Conservation (phyloP, 352 stramenopile genomes). For the Globisporangium carolinianum region DNA sequence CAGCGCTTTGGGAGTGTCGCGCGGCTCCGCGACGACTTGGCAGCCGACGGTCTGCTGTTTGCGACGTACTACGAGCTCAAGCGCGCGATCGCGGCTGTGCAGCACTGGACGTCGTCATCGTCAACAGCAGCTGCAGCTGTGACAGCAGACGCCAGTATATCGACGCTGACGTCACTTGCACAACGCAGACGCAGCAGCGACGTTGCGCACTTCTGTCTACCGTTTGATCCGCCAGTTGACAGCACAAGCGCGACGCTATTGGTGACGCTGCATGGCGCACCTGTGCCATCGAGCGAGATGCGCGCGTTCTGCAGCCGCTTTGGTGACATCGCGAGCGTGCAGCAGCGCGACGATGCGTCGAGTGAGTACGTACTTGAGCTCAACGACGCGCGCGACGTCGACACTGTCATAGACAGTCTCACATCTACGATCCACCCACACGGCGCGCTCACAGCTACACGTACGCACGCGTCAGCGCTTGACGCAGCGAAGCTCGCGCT, state of each 20-base stretch:
- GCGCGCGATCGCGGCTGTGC: conserved; percentile 49
- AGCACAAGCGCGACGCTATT: conserved; percentile 58
- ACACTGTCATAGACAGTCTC: conserved; percentile 32
- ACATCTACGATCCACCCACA: conserved; percentile 19
- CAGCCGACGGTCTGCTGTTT: conserved; percentile 49
- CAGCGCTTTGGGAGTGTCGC: conserved; percentile 65
- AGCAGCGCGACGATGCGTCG: conserved; percentile 36
- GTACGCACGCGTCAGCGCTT: conserved; percentile 42
- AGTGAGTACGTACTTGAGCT: conserved; percentile 69
- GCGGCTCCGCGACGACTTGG: conserved; percentile 38
- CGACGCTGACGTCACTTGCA: too few species aligned
- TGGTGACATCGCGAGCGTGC: conserved; percentile 66
- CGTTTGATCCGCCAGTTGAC: conserved; percentile 60
- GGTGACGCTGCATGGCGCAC: conserved; percentile 26
- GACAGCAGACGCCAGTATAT: too few species aligned
- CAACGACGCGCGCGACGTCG: conserved; percentile 56
- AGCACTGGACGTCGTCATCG: conserved; percentile 25
- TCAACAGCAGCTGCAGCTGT: too few species aligned
- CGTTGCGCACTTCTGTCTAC: conserved; percentile 39
- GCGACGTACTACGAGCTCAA: conserved; percentile 72
- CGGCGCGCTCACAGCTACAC: conserved; percentile 35
- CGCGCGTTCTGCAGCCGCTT: conserved; percentile 61
- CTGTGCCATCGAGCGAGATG: conserved; percentile 32
- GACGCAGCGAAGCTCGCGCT: conserved; percentile 58
- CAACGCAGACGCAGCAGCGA: too few species aligned